phyloP scores from a whole-genome alignment of 2,329 filamentous ascomycete species.

The Fusarium pseudoanthophilum region DNA sequence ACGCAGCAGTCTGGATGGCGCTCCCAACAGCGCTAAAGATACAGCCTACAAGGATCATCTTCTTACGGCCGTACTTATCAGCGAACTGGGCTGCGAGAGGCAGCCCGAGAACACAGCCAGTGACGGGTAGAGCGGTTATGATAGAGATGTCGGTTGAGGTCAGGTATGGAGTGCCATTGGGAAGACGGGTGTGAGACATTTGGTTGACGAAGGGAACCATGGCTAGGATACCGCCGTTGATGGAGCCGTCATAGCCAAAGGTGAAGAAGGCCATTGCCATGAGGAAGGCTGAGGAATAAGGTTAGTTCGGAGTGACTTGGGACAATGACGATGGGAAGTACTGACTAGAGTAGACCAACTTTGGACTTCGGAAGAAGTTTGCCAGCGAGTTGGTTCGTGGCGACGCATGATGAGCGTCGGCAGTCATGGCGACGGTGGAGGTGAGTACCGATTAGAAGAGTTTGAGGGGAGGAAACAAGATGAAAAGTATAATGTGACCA shows the following conservation, averaged over 20 bases:
- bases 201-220: neutral
- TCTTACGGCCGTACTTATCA: neutral
- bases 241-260: neutral
- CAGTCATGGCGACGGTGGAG: neutral
- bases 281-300: neutral
- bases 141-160: neutral
- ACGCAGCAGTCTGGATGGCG: neutral
- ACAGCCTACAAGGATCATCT: neutral
- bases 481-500: neutral
- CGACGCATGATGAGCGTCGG: neutral
- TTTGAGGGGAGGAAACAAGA: neutral
- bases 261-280: slow-evolving; percentile 1
- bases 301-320: neutral
- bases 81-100: neutral
- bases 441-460: neutral
- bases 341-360: neutral
- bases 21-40: neutral
- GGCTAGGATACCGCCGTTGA: neutral
- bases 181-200: neutral
- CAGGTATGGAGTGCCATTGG: neutral
- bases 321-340: rapidly evolving
- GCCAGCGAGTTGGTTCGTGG: neutral
- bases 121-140: neutral
- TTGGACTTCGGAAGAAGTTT: neutral
- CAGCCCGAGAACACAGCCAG: neutral